Base-by-base conservation (phyloP, 345 rosid species). In the Moringa oleifera region DNA sequence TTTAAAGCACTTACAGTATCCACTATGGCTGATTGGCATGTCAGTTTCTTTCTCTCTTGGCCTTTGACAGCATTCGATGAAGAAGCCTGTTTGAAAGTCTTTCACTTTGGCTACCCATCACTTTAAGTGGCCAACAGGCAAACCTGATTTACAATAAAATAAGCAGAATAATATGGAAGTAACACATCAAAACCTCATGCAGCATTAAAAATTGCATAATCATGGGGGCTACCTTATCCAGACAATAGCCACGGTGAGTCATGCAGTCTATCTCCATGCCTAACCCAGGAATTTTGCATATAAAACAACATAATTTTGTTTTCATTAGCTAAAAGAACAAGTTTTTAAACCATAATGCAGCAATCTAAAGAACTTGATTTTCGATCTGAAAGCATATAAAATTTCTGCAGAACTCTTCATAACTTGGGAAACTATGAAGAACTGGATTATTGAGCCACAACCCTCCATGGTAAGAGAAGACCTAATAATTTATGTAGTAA, bases 91-190 rank as follows among this genome's bases (percentile, higher is more conserved):
- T 41, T 9, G 33, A n/a, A 63, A 65, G 49, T 50, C 55, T 23
- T 57, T 46, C 17, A 50, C 36, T 5, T 11, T 64, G 51, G 67
- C 61, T 23, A 57, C 70, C 47, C 73, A 70, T 65, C 37, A 45
- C 59, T 33, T n/a, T 67, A 55, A 82, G 86, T 85, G 88, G 86
- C 81, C 74, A 85, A 80, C 86, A 85, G 56, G 79, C 74, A 52
- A 73, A 70, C 80, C 82, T 67, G 57, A 74, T 71, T 65, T 68
- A 62, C 53, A 72, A 57, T 72, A 74, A 68, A 75, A 69, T 55
- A 75, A 28, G 65, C 25, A 23, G 33, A 63, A 69, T 63, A 62
- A 74, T 74, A 66, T 69, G 61, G 58, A 31, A 68, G 62, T 31
- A 68, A 70, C 62, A 17, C 73, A 68, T 55, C 57, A 59, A 50